Evolutionary conservation across 1,139 yeast species (phyloP).

Genomic region (Hemisphaericaspora xylanilytica): DNA sequence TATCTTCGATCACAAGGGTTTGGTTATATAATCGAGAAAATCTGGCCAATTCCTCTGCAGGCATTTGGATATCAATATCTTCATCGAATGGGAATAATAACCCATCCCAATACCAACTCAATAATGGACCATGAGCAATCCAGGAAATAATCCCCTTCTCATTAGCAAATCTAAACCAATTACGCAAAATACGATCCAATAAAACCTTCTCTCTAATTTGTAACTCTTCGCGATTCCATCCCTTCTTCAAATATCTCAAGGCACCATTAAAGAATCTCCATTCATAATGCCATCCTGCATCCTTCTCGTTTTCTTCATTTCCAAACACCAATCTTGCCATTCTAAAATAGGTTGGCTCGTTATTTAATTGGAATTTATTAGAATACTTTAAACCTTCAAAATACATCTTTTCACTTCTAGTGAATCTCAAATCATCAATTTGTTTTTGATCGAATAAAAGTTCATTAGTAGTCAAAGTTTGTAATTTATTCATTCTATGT

Average conservation of each 20-base stretch:
- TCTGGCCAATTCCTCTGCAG: slow-evolving; percentile 26
- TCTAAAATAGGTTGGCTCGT: slow-evolving; percentile 31
- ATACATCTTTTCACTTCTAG: slow-evolving; percentile 22
- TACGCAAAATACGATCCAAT: slow-evolving; percentile 28
- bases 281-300: slow-evolving; percentile 41
- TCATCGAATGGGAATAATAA: slow-evolving; percentile 33
- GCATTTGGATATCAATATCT: slow-evolving; percentile 37
- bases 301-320: slow-evolving; percentile 20
- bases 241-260: slow-evolving; percentile 18
- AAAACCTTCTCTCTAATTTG: slow-evolving; percentile 25
- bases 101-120: slow-evolving; percentile 41
- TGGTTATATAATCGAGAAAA: slow-evolving; percentile 29
- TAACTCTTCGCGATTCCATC: slow-evolving; percentile 20
- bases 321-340: slow-evolving; percentile 22
- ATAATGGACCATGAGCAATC: slow-evolving; percentile 37
- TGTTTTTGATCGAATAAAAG: slow-evolving; percentile 18
- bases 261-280: slow-evolving; percentile 40
- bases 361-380: slow-evolving; percentile 12
- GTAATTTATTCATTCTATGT: slow-evolving; percentile 19
- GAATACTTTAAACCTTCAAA: slow-evolving; percentile 21
- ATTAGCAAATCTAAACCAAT: slow-evolving; percentile 32
- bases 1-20: slow-evolving; percentile 30
- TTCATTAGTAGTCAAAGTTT: slow-evolving; percentile 26
- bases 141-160: slow-evolving; percentile 35
- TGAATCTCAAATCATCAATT: slow-evolving; percentile 14